Evolutionary conservation across 805 yeast species (phyloP), one percentile per base, ranked within the genome.

Genomic region (Lipomyces orientalis): DNA sequence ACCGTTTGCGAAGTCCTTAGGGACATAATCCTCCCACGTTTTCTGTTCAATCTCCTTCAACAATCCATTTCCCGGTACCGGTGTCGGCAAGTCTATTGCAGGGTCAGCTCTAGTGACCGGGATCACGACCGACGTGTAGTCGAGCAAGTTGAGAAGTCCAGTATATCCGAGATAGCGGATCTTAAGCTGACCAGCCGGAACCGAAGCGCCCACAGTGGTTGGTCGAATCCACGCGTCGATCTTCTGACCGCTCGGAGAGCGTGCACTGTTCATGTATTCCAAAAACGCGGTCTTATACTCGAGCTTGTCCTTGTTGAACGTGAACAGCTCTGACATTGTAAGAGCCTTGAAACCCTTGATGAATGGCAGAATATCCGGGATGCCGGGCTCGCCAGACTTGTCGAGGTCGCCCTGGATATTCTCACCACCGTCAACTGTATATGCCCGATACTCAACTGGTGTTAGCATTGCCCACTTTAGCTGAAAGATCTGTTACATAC

Each of bases 61-160:
- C 10, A 51, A 33, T 16, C 70, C 73, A 22, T 68, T 62, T 1
- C 67, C 68, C 4, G 70, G 70, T n/a, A 71, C 70, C 16, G 68
- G 65, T 10, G 64, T 62, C 22, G 73, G 46, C 6, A 62, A 31
- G 58, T 71, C 73, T 22, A 62, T 62, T 19, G 72, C 52, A 14
- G 73, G 73, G 71, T 84, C 84, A 1, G 82, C 86, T 62, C 79
- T 77, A 0, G 85, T 79, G 10, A 84, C 83, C 0, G 88, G 88
- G 49, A 85, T 73, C 0, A 79, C 79, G 43, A 81, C 82, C 68
- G 77, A 77, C 2, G 83, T 75, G 69, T 81, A 82, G 71, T 84
- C 86, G 39, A 83, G 69, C 8, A 80, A 79, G 70, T 84, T 84
- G 64, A 81, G 74, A 51, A 77, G 78, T 6, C 82, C 78, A 5